Conservation (phyloP, 2,329 filamentous ascomycete species). For the Fonsecaea nubica region DNA sequence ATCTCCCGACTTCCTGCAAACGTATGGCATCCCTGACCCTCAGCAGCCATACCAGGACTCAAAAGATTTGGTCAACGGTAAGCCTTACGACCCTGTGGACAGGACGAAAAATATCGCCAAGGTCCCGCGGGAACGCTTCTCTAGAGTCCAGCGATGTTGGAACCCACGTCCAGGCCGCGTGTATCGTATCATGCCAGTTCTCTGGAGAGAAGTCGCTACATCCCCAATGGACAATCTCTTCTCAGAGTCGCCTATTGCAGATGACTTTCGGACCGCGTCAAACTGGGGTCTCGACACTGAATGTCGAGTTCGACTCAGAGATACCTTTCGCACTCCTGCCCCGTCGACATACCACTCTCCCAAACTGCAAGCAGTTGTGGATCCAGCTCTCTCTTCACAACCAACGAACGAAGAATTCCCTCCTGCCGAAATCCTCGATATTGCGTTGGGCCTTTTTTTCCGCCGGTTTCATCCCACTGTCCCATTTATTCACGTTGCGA, state of each 20-base stretch:
- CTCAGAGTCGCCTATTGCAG: conserved; percentile 38
- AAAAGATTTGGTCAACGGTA: conserved; percentile 28
- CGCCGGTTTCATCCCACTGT: conserved; percentile 61
- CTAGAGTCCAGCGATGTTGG: conserved; percentile 53
- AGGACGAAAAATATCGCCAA: conserved; percentile 36
- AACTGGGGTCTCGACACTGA: conserved; percentile 50
- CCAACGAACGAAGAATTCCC: conserved; percentile 47
- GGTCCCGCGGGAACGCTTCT: conserved; percentile 52
- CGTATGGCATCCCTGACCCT: conserved; percentile 28
- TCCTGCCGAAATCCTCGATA: conserved; percentile 61
- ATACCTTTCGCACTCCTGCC: conserved; percentile 44
- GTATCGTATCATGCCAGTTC: conserved; percentile 49
- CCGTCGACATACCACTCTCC: conserved; percentile 35
- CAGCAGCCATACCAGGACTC: conserved; percentile 20
- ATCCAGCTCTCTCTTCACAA: conserved; percentile 44
- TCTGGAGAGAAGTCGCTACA: conserved; percentile 51
- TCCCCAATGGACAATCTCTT: conserved; percentile 51
- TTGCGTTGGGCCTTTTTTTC: conserved; percentile 61
- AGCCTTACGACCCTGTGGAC: conserved; percentile 20
- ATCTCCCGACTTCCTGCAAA: conserved; percentile 34
- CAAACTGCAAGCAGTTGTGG: conserved; percentile 35
- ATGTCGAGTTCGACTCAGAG: conserved; percentile 50
- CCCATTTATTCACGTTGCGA: conserved; percentile 61
- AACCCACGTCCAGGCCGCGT: conserved; percentile 48
- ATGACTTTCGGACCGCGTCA: conserved; percentile 33